These are phyloP conservation scores for Penicillium sp. DNA, from an alignment of 2,329 filamentous ascomycete species.

Conservation along the genomic window DNA sequence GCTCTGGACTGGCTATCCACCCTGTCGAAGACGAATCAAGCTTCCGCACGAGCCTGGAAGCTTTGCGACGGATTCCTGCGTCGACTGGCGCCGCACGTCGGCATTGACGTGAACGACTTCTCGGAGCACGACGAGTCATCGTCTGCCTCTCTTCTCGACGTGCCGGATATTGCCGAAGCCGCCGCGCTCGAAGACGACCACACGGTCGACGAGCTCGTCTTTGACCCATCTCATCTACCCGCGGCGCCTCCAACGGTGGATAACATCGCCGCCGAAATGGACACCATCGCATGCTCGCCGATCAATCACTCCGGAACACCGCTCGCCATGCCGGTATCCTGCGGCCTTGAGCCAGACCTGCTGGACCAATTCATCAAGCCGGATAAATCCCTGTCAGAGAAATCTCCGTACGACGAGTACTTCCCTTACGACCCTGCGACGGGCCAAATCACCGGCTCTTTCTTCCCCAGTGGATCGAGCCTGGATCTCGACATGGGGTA, in stretches of 20 bases:
- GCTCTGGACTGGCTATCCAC: slow-evolving; percentile 35
- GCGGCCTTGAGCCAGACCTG: slow-evolving; percentile 26
- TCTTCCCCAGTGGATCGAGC: slow-evolving; percentile 33
- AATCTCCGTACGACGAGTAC: slow-evolving; percentile 30
- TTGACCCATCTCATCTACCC: slow-evolving; percentile 20
- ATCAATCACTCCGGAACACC: slow-evolving; percentile 25
- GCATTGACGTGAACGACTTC: slow-evolving; percentile 31
- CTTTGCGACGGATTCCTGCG: slow-evolving; percentile 38
- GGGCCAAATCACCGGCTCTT: slow-evolving; percentile 39
- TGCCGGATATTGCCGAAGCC: slow-evolving; percentile 16
- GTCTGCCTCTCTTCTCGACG: slow-evolving; percentile 18
- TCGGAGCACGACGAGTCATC: slow-evolving; percentile 26
- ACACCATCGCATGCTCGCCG: slow-evolving; percentile 25
- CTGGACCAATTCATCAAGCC: slow-evolving; percentile 29
- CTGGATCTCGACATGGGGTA: slow-evolving; percentile 34
- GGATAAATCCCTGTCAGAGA: slow-evolving; percentile 25
- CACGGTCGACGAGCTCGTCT: slow-evolving; percentile 16
- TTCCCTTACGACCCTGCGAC: slow-evolving; percentile 37
- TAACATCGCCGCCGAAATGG: slow-evolving; percentile 20
- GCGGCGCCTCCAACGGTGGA: slow-evolving; percentile 9
- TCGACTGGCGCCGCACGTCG: slow-evolving; percentile 34
- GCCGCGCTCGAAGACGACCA: slow-evolving; percentile 8
- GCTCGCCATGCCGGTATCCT: slow-evolving; percentile 18
- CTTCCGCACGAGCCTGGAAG: slow-evolving; percentile 35
- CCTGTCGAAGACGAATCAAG: slow-evolving; percentile 31